Evolutionary conservation across 257 asterid species (phyloP), one percentile per base, ranked within the genome.

Genomic region (Datura wrightii): DNA sequence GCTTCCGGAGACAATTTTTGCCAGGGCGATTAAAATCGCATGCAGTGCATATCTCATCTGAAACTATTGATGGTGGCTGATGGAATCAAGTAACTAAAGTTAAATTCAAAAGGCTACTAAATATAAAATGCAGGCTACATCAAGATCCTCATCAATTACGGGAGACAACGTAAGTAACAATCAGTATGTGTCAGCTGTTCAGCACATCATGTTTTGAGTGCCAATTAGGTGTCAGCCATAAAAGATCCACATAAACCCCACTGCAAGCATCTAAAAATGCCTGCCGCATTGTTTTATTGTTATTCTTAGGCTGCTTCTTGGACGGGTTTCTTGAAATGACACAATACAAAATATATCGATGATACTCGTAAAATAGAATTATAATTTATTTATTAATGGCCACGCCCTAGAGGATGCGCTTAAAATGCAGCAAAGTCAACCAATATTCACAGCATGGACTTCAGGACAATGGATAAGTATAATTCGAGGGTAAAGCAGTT

Each of bases 11-110:
- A 91, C 99, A 96, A 79, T 91, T 93, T 89, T 96, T 96, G 67
- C 98, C 99, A 5, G 98, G 99, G 82, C 99, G 99, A 88, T 96
- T 96, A 84, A 96, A 96, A 89, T 96, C 99, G 56, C 99, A 96
- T 65, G 99, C 98, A 85, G 99, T 94, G 92, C 99, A 96, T 86
- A 94, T 90, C 89, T 96, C 99, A 89, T 96, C 98, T 19, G 97
- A 90, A 84, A 96, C 99, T 85, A 94, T 94, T 79, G 99, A 93
- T 85, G 98, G 94, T 83, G 99, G 99, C 99, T 96, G 88, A 86
- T 67, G 87, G 83, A 90, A 85, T 59, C 85, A 76, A 89, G 84
- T 86, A 82, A 84, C 53, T 50, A 52, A 79, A 65, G 89, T 90
- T 84, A 79, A 63, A 76, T 83, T 86, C 42, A 87, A 79, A 59